These are phyloP conservation scores for Rosa hybrid DNA, from an alignment of 331 rosid species.

Conservation along the genomic window DNA sequence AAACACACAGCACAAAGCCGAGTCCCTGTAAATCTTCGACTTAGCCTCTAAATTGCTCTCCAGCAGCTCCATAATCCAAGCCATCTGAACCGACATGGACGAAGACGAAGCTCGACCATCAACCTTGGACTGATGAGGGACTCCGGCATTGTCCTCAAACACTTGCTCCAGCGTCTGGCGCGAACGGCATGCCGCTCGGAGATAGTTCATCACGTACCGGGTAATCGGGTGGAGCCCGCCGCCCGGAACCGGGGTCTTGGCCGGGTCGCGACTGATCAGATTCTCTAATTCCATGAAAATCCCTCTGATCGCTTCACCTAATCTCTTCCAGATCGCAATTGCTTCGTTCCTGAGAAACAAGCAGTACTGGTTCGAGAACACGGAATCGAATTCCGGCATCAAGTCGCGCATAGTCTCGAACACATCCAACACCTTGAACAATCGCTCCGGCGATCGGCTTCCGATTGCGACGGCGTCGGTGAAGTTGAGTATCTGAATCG, in stretches of 20 bases:
- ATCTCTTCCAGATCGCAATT: constrained; percentile 77
- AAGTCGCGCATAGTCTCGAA: constrained; percentile 81
- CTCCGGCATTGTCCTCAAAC: constrained; percentile 58
- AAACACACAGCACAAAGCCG: constrained; percentile 67
- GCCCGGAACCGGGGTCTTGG: constrained; percentile 74
- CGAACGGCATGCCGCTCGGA: constrained; percentile 80
- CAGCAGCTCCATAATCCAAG: constrained; percentile 85
- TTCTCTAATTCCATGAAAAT: constrained; percentile 96
- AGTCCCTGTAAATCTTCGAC: constrained; percentile 72
- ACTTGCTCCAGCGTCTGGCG: constrained; percentile 72
- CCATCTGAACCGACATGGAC: constrained; percentile 79
- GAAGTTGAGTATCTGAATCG: constrained; percentile 77
- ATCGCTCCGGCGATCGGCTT: constrained; percentile 80
- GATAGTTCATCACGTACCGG: constrained; percentile 97
- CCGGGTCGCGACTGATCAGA: constrained; percentile 87
- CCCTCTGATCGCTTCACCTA: constrained; percentile 82
- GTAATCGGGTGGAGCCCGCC: constrained; percentile 97
- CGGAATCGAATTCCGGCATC: constrained; percentile 64
- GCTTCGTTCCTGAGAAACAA: constrained; percentile 73
- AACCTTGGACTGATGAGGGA: constrained; percentile 42
- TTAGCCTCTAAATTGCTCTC: constrained; percentile 91
- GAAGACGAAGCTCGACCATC: constrained; percentile 58
- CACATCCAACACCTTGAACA: constrained; percentile 77
- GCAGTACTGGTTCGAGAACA: constrained; percentile 80
- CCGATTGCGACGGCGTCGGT: constrained; percentile 85